Evolutionary conservation across 2,329 filamentous ascomycete species (phyloP), one percentile per base, ranked within the genome.

Genomic region (Exophiala phaeomuriformis): DNA sequence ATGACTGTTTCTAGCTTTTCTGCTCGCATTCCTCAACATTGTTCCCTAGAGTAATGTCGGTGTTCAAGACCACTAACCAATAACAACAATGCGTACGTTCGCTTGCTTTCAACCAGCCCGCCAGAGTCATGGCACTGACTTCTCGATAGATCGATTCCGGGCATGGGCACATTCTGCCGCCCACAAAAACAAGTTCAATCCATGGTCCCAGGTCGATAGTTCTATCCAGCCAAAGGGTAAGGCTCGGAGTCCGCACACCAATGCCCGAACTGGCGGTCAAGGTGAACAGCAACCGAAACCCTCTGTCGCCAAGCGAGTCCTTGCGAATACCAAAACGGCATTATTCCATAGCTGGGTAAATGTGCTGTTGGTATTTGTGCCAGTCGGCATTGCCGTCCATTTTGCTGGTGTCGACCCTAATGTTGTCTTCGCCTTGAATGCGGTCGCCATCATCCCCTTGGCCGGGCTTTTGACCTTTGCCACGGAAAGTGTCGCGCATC

Each of bases 361-460:
- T 66, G 66, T 95, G 27, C 72, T 96, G 28, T 74, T 95, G 27
- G 44, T 95, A 8, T 83, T 85, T 31, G 89, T 87, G 0, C 90
- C 90, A 0, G 80, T 83, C 33, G 90, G 90, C 54, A 88, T 95
- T 64, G 86, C 80, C 1, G 69, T 91, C 48, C 81, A 86, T 64
- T 89, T 84, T 65, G 71, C 82, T 12, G 62, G 72, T 8, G 72
- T 86, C 46, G 75, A 79, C 64, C 74, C 77, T 2, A 76, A 85
- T 56, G 78, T 77, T 29, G 76, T 93, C 42, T 96, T 96, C 65
- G 81, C 90, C 48, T 79, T 95, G 69, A 96, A 96, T 73, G 96
- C 95, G 63, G 79, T 96, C 59, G 90, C 90, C 59, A 95, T 96
- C 61, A 84, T 96, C 52, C 90, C 90, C 0, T 77, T 96, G 35